phyloP scores from a whole-genome alignment of 2,329 filamentous ascomycete genomes.

The Scytalidium sp. region DNA sequence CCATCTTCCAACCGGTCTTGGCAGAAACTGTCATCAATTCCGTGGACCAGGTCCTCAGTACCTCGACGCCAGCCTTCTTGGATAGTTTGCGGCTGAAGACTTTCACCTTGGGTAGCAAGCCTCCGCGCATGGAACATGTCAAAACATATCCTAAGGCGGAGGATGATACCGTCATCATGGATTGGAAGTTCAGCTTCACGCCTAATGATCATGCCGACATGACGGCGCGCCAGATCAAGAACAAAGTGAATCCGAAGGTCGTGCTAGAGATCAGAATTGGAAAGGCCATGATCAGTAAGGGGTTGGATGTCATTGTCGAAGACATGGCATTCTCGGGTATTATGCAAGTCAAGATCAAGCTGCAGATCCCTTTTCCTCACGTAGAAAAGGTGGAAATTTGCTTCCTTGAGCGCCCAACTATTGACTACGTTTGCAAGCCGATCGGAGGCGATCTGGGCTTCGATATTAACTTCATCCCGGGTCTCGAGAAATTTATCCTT shows the following conservation, averaged over 20 bases:
- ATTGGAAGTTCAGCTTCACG: slow-evolving; percentile 99
- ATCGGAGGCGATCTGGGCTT: slow-evolving; percentile 96
- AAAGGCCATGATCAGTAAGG: slow-evolving; percentile 96
- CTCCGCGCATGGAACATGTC: slow-evolving; percentile 93
- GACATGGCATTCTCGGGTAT: slow-evolving; percentile 95
- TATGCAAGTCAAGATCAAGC: slow-evolving; percentile 97
- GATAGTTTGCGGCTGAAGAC: slow-evolving; percentile 92
- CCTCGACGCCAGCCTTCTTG: slow-evolving; percentile 84
- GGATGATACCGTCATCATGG: slow-evolving; percentile 95
- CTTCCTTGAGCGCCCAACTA: slow-evolving; percentile 82
- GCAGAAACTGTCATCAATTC: slow-evolving; percentile 89
- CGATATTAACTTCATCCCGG: slow-evolving; percentile 98
- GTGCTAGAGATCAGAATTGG: slow-evolving; percentile 92
- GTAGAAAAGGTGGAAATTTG: slow-evolving; percentile 93
- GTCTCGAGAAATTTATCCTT: slow-evolving; percentile 87
- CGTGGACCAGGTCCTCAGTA: slow-evolving; percentile 93
- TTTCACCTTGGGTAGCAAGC: slow-evolving; percentile 92
- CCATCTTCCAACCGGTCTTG: slow-evolving; percentile 93
- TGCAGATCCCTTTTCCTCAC: slow-evolving; percentile 93
- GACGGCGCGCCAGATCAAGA: slow-evolving; percentile 84
- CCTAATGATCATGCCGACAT: slow-evolving; percentile 92
- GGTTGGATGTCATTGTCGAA: slow-evolving; percentile 94
- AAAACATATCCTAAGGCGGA: slow-evolving; percentile 97
- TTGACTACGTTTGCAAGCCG: slow-evolving; percentile 98
- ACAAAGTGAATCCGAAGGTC: slow-evolving; percentile 96